phyloP scores from a whole-genome alignment of 1,139 yeast genomes.

The Blastobotrys arbuscula region DNA sequence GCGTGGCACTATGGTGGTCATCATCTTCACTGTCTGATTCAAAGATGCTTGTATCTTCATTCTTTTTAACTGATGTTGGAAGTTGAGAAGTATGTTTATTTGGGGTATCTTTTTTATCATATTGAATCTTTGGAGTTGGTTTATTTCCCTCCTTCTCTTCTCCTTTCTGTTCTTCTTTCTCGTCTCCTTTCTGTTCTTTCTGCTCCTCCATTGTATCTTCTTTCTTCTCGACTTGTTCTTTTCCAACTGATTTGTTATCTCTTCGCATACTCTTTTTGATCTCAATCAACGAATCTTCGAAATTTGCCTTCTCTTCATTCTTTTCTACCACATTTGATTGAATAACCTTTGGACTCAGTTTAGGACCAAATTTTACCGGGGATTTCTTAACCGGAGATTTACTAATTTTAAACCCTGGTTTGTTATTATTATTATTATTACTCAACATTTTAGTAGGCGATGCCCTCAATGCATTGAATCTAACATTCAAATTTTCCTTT shows the following conservation, averaged over 20 bases:
- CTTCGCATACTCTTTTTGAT: neutral
- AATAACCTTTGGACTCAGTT: neutral
- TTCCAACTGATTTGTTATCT: neutral
- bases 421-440: neutral
- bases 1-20: conserved; percentile 15
- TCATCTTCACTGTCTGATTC: conserved; percentile 20
- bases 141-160: neutral
- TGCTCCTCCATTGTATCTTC: neutral
- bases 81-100: too few species aligned
- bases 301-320: neutral
- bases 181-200: neutral
- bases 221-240: neutral
- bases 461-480: neutral
- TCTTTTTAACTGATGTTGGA: neutral
- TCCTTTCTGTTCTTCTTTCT: neutral
- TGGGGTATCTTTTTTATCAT: neutral
- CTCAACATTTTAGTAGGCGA: neutral
- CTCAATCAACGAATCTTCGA: neutral
- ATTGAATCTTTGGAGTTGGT: neutral
- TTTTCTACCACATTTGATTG: neutral
- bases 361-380: conserved; percentile 3
- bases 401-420: neutral
- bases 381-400: conserved; percentile 5
- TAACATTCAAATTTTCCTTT: conserved; percentile 9
- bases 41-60: conserved; percentile 1